phyloP scores from a whole-genome alignment of 495 filamentous ascomycete species.

The Filosporella fistucella region DNA sequence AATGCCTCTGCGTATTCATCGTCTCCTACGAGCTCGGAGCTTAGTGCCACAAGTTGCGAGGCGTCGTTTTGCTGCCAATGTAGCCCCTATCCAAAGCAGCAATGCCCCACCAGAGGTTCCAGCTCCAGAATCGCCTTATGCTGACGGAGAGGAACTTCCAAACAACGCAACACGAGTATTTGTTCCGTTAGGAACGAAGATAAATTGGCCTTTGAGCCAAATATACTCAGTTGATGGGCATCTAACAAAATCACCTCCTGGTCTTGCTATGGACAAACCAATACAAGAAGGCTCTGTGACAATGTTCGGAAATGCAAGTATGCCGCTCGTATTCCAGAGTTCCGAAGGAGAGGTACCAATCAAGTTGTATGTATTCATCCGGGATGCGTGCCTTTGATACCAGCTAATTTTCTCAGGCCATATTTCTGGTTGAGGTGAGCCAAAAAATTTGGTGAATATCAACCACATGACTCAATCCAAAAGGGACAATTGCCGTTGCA shows the following conservation, averaged over 20 bases:
- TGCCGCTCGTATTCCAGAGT: background rate
- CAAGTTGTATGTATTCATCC: slow-evolving; percentile 1
- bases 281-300: too few relatives aligned
- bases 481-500: slow-evolving; percentile 82
- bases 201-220: background rate
- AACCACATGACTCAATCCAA: slow-evolving; percentile 2
- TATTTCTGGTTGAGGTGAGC: slow-evolving; percentile 20
- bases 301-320: background rate
- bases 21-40: background rate
- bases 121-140: background rate
- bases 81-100: background rate
- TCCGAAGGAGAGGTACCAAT: background rate
- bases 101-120: background rate
- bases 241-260: background rate
- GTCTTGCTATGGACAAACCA: too few relatives aligned
- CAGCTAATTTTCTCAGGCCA: slow-evolving; percentile 9
- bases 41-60: background rate
- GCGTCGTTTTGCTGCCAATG: background rate
- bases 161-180: background rate
- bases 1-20: slow-evolving; percentile 3
- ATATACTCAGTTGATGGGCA: background rate
- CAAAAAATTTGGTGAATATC: background rate
- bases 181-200: background rate
- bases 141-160: background rate
- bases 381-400: background rate